phyloP scores from a whole-genome alignment of 2,329 filamentous ascomycete species.

The Ophiostoma montium region DNA sequence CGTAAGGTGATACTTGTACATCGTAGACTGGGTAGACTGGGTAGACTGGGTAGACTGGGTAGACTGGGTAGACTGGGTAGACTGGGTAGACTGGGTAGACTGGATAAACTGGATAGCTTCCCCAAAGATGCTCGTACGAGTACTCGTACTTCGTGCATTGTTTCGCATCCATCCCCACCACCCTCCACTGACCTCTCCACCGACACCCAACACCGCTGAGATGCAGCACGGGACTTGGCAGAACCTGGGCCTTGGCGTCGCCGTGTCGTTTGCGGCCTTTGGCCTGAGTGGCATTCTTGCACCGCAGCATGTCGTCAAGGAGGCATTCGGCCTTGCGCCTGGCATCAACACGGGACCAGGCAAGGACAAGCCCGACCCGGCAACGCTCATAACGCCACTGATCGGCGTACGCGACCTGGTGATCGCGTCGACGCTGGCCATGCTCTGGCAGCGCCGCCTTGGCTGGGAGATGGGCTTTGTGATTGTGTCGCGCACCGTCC shows the following conservation, averaged over 20 bases:
- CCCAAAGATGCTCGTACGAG: too few relatives aligned
- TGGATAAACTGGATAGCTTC: too few relatives aligned
- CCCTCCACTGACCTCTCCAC: too few relatives aligned
- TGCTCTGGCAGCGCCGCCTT: slow-evolving; percentile 7
- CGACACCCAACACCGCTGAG: neutral
- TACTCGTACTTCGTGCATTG: too few relatives aligned
- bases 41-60: too few relatives aligned
- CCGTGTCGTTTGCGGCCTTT: slow-evolving; percentile 3
- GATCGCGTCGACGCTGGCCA: slow-evolving; percentile 12
- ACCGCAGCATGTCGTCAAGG: neutral
- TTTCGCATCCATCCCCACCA: too few relatives aligned
- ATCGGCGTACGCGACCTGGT: slow-evolving; percentile 13
- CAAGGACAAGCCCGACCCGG: neutral
- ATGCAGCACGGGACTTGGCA: slow-evolving; percentile 4
- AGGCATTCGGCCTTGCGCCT: slow-evolving; percentile 2
- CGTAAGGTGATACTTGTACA: too few relatives aligned
- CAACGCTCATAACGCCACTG: slow-evolving; percentile 10
- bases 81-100: too few relatives aligned
- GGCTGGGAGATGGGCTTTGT: slow-evolving; percentile 13
- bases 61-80: too few relatives aligned
- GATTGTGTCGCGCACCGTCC: slow-evolving; percentile 12
- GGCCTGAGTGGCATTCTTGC: slow-evolving; percentile 6
- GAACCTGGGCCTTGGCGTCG: slow-evolving; percentile 7
- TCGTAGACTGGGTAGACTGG: too few relatives aligned
- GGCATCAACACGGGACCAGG: neutral